Conservation (phyloP, 1,284 basidiomycete genomes). For the Boletus smithii region DNA sequence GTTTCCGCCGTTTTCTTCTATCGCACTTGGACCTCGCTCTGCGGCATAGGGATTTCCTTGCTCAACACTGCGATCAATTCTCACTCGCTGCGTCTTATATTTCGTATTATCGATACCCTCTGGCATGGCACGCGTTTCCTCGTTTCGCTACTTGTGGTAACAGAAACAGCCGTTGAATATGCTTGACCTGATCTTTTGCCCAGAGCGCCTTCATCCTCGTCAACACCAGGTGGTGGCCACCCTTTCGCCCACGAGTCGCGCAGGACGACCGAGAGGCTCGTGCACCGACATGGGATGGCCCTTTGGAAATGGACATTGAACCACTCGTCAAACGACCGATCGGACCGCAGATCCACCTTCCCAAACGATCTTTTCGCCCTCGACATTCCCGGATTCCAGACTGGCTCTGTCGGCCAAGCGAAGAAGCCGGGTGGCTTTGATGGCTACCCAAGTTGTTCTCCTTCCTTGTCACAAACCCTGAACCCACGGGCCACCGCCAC, state of each 20-base stretch:
- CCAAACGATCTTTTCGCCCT: slow-evolving; percentile 13
- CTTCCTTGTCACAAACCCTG: slow-evolving; percentile 10
- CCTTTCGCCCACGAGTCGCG: neutral
- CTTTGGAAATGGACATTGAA: slow-evolving; percentile 8
- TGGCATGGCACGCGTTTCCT: slow-evolving; percentile 24
- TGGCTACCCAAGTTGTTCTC: neutral
- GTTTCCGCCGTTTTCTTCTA: slow-evolving; percentile 3
- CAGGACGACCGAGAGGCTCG: slow-evolving; percentile 1
- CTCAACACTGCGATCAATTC: slow-evolving; percentile 9
- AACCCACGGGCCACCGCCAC: slow-evolving; percentile 1
- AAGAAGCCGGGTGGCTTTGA: slow-evolving; percentile 21
- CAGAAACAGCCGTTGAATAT: neutral
- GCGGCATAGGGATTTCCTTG: slow-evolving; percentile 13
- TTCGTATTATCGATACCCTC: slow-evolving; percentile 15
- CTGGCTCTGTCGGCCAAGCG: slow-evolving; percentile 23
- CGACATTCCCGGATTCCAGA: slow-evolving; percentile 29
- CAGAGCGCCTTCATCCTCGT: slow-evolving; percentile 27
- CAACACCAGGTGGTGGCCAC: slow-evolving; percentile 17
- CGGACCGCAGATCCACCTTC: slow-evolving; percentile 1
- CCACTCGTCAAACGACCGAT: slow-evolving; percentile 3
- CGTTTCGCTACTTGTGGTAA: slow-evolving; percentile 30
- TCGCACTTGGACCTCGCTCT: slow-evolving; percentile 1
- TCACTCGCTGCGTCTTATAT: slow-evolving; percentile 13
- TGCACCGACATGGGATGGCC: neutral
- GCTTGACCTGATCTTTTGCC: slow-evolving; percentile 15